Base-by-base conservation (phyloP, 106 monocot species). In the Agapanthus africanus region DNA sequence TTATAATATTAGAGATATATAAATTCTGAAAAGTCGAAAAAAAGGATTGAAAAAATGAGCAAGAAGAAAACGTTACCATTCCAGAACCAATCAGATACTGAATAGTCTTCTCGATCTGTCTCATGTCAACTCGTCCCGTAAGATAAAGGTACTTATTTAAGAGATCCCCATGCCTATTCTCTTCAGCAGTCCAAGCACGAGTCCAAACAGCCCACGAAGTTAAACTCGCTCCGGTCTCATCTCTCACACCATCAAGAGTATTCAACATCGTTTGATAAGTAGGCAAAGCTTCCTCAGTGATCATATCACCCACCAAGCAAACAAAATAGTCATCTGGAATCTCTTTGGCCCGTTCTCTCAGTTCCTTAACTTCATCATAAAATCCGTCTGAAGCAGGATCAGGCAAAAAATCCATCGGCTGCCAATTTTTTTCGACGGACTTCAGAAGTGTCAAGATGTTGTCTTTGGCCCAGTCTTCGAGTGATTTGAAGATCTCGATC, bases 141-240 rank as follows among this genome's bases (percentile, higher is more conserved):
- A 76, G 76, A 38, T 76, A 76, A 6, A 76, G 47, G 26, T 76
- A 76, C 76, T 76, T 69, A 32, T 76, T 76, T 30, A 76, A 69
- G 8, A 76, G 61, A 34, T 76, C 76, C 0, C 76, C 76, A 50
- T 76, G 76, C 33, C 76, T 30, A 32, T 76, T 76, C 44, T 76
- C 76, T 42, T 76, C 76, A 26, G 76, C 69, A 21, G 76, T 76
- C 76, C 76, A 76, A 13, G 69, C 76, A 36, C 76, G 38, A 33
- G 69, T 76, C 76, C 76, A 76, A 11, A 76, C 37, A 19, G 69
- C 76, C 76, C 76, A 76, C 35, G 76, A 49, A 41, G 69, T 76
- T 7, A 38, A 61, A 61, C 76, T 70, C 16, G 76, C 76, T 11
- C 76, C 76, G 11, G 76, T 76, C 22, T 76, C 76, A 60, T 71